These are phyloP conservation scores for Recurvomyces mirabilis DNA, from an alignment of 495 filamentous ascomycete genomes.

Conservation along the genomic window DNA sequence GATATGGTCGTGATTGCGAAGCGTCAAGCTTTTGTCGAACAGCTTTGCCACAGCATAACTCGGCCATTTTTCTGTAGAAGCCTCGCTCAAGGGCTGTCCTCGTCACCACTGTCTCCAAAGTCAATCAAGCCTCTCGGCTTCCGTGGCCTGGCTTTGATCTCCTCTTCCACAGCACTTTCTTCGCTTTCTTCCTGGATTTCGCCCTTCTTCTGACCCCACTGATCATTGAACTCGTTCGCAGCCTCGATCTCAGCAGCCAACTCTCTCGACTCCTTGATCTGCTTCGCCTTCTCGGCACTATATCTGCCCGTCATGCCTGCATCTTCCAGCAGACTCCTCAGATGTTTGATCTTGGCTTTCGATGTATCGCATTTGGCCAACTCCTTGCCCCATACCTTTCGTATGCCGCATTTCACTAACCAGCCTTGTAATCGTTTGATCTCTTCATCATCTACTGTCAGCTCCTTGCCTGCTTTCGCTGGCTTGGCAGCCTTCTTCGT, in stretches of 20 bases:
- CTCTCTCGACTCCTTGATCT: conserved; percentile 78
- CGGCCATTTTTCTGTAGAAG: too few relatives aligned
- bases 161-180: conserved; percentile 31
- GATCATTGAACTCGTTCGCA: conserved; percentile 64
- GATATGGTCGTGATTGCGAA: too few relatives aligned
- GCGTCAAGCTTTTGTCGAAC: too few relatives aligned
- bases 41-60: too few relatives aligned
- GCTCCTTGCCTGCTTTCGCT: conserved; percentile 33
- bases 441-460: conserved; percentile 59
- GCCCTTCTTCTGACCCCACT: conserved; percentile 55
- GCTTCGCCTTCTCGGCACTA: conserved; percentile 66
- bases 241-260: conserved; percentile 69
- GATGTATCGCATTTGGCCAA: conserved; percentile 61
- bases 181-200: conserved; percentile 31
- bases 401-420: conserved; percentile 82
- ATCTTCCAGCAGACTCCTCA: conserved; percentile 65
- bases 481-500: conserved; percentile 15
- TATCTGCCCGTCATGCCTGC: conserved; percentile 80
- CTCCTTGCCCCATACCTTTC: conserved; percentile 83
- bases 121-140: conserved; percentile 37
- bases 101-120: conserved; percentile 43
- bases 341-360: conserved; percentile 72
- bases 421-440: conserved; percentile 86
- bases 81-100: conserved; percentile 42
- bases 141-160: conserved; percentile 23